Base-by-base conservation (phyloP, 177 flowering plant genomes). In the Tripterygium wilfordii region DNA sequence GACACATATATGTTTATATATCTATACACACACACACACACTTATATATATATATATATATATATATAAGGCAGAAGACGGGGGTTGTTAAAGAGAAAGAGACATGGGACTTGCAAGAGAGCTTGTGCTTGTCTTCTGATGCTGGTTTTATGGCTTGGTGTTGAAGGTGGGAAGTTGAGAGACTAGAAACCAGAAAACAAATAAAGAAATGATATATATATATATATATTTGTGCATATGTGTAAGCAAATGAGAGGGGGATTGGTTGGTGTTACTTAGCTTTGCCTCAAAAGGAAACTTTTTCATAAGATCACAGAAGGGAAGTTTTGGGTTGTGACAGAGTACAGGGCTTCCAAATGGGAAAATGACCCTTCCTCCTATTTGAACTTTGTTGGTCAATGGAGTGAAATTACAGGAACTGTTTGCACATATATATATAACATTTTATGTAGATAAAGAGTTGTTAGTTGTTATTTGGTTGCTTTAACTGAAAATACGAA, bases 211-310 rank as follows among this genome's bases (percentile, higher is more conserved):
- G n/a, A n/a, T n/a, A n/a, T n/a, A n/a, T n/a, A n/a, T n/a, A n/a
- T n/a, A n/a, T n/a, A n/a, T n/a, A n/a, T n/a, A n/a, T n/a, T n/a
- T n/a, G n/a, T n/a, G n/a, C n/a, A n/a, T n/a, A n/a, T n/a, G n/a
- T n/a, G n/a, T n/a, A n/a, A n/a, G n/a, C n/a, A n/a, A n/a, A n/a
- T n/a, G n/a, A n/a, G n/a, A n/a, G n/a, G n/a, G n/a, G n/a, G n/a
- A n/a, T n/a, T 39, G 44, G 68, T 60, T 46, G 58, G 72, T 63
- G 54, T 54, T 60, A 71, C 72, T 62, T 80, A 36, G 66, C 84
- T 75, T 78, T 72, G 66, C 80, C 87, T 68, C 51, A 70, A 78
- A 64, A 69, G 67, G 67, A 78, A 61, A 68, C 42, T 32, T 49
- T 12, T 23, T 29, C 22, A 13, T 16, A 7, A 2, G 3, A 33